Conservation (phyloP, 495 filamentous ascomycete genomes). For the Penicillium canariense region DNA sequence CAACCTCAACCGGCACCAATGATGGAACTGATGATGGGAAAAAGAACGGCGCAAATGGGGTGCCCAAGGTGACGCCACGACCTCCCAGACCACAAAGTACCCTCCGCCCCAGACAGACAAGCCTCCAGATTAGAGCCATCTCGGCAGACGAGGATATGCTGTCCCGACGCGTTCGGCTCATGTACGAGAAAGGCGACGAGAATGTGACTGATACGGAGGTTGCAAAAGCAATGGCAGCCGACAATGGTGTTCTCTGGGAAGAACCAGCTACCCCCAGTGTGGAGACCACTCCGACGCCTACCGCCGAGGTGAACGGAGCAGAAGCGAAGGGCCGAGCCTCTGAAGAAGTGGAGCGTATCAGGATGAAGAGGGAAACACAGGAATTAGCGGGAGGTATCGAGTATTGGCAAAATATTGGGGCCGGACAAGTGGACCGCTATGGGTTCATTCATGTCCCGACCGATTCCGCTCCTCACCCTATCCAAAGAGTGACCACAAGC, state of each 20-base stretch:
- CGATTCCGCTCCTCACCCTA: constrained; percentile 47
- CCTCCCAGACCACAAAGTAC: constrained; percentile 33
- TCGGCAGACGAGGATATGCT: constrained; percentile 82
- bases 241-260: constrained; percentile 58
- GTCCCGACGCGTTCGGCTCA: constrained; percentile 83
- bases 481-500: constrained; percentile 65
- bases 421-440: constrained; percentile 86
- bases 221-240: constrained; percentile 44
- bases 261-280: constrained; percentile 49
- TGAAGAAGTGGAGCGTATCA: constrained; percentile 24
- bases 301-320: constrained; percentile 14
- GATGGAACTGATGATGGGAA: not conserved
- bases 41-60: constrained; percentile 22
- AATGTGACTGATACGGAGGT: constrained; percentile 51
- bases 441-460: constrained; percentile 75
- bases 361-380: constrained; percentile 49
- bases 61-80: constrained; percentile 40
- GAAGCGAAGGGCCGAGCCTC: constrained; percentile 26
- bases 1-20: not conserved
- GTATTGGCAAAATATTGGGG: constrained; percentile 91
- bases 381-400: constrained; percentile 84
- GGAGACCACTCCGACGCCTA: constrained; percentile 38
- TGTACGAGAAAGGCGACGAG: constrained; percentile 78
- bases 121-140: constrained; percentile 34
- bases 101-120: constrained; percentile 37